Base-by-base conservation (phyloP, 1,284 basidiomycete genomes). In the Rhodotorula sp. region DNA sequence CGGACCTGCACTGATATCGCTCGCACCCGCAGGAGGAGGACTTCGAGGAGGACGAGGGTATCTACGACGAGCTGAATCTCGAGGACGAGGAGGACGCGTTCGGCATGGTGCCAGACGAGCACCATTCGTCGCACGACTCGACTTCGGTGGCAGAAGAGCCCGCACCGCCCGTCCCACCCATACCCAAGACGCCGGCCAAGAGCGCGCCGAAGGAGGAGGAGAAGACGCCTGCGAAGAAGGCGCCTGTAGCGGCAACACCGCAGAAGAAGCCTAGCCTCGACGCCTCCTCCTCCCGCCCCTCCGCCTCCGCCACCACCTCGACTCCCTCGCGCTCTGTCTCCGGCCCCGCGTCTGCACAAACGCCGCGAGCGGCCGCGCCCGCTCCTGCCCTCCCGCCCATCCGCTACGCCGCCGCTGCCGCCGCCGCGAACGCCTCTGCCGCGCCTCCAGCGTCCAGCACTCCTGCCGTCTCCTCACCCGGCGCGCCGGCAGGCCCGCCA, bases 1-100 rank as follows among this genome's bases (percentile, higher is more conserved):
- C 17, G 1, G 21, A 6, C 17, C 22, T 21, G 2, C 29, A 25
- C 63, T 65, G 61, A 68, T 50, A 3, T 36, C 29, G 5, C 1
- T 41, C 22, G 19, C n/a, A 5, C 51, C 9, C 72, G 58, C 80
- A 96, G 94, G 94, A 97, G 73, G 97, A 99, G 80, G 91, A 94
- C 80, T 99, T 97, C 81, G 94, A 97, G 73, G 96, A 97, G 82
- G 94, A 99, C 80, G 91, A 96, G 81, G 95, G 93, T 63, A 92
- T 99, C 72, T 99, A 99, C 79, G 97, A 99, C 80, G 96, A 99
- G 58, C 92, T 99, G 77, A 93, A 94, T 79, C 89, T 99, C 63
- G 93, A 98, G 78, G 96, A 98, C 80, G 94, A 87, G 76, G 87
- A 99, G 81, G 96, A 95, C 84, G 89, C 90, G 78, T 94, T 90